Percentiles rank a stretch among this genome's conserved stretches.
phyloP scores from a whole-genome alignment of 23 red algal genomes.

The Gracilaria vermiculophylla region DNA sequence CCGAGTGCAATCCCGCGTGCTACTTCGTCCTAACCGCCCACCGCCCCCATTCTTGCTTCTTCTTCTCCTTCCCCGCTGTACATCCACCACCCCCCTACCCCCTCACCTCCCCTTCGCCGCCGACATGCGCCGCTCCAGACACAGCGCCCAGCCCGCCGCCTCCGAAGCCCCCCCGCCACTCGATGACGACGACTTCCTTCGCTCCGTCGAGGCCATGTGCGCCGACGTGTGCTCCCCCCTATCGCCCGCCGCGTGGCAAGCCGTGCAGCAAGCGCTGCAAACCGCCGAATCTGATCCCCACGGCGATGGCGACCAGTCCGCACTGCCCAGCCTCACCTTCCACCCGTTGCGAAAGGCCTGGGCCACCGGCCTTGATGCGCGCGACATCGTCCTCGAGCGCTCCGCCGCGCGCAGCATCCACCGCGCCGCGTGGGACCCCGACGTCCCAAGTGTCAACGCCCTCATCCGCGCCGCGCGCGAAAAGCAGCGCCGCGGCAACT shows the following conservation, averaged over 20 bases:
- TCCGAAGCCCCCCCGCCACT: neutral
- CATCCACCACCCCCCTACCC: neutral
- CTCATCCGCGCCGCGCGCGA: neutral
- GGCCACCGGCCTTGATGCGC: constrained; percentile 20
- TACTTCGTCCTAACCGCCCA: neutral
- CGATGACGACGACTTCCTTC: neutral
- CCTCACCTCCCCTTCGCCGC: no score
- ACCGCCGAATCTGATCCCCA: neutral
- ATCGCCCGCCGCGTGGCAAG: neutral
- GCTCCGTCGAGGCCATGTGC: neutral
- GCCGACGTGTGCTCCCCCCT: neutral
- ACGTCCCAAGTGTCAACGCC: neutral
- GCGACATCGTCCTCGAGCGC: neutral
- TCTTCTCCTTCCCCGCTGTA: neutral
- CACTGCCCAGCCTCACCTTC: neutral
- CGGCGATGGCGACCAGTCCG: constrained; percentile 29
- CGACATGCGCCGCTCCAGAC: neutral
- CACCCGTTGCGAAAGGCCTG: constrained; percentile 16
- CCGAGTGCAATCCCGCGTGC: no score
- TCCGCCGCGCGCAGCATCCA: neutral
- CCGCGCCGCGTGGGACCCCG: constrained; percentile 8
- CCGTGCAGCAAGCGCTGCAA: neutral
- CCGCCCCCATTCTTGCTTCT: neutral
- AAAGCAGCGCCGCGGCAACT: neutral
- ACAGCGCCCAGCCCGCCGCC: neutral